Percentiles rank a stretch among this genome's conserved stretches.
phyloP scores from a whole-genome alignment of 2,329 filamentous ascomycete species.

The Aurifilum marmelostoma region DNA sequence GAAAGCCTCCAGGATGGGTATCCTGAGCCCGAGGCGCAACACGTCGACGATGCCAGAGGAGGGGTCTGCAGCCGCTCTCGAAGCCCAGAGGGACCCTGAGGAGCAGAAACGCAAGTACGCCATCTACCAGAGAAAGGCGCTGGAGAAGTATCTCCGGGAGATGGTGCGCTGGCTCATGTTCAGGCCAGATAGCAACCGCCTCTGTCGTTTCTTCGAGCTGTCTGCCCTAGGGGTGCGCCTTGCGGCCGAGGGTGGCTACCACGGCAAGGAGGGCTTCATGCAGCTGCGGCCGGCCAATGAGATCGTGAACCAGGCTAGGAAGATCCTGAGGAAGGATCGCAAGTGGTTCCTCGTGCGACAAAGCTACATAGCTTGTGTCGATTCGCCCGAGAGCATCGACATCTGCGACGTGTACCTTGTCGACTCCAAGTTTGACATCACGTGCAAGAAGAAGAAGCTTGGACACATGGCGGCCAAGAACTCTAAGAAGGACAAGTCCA shows the following conservation, averaged over 20 bases:
- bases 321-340: conserved; percentile 81
- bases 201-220: conserved; percentile 94
- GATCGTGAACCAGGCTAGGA: conserved; percentile 75
- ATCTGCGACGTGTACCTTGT: conserved; percentile 99
- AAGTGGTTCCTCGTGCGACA: conserved; percentile 99
- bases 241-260: conserved; percentile 93
- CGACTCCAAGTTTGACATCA: conserved; percentile 82
- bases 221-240: conserved; percentile 92
- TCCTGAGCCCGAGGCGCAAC: conserved; percentile 57
- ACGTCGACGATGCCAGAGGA: conserved; percentile 57
- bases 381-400: conserved; percentile 97
- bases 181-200: conserved; percentile 87
- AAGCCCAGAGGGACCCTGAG: conserved; percentile 58
- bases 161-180: conserved; percentile 98
- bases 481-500: conserved; percentile 56
- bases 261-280: conserved; percentile 94
- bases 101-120: conserved; percentile 67
- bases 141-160: conserved; percentile 89
- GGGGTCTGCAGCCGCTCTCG: conserved; percentile 39
- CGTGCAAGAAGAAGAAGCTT: conserved; percentile 68
- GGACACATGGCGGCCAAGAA: conserved; percentile 46
- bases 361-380: conserved; percentile 97
- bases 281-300: conserved; percentile 92
- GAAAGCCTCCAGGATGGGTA: conserved; percentile 53
- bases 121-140: conserved; percentile 79